Base-by-base conservation (phyloP, 2,329 filamentous ascomycete genomes). In the Cyclaneusma minus region DNA sequence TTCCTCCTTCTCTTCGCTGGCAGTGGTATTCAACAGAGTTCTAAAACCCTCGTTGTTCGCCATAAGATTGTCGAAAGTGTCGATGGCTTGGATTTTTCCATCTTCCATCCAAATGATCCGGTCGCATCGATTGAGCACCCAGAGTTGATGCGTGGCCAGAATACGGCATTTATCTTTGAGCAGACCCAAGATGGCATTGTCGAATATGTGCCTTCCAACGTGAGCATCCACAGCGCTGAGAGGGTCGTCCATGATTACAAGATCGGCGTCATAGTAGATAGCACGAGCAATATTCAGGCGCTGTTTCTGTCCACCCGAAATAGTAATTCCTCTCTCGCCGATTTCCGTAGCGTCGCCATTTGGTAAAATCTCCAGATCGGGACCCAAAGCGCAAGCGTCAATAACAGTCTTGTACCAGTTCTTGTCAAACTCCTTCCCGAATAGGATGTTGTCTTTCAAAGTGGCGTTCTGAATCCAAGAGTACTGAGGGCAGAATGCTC, bases 381-480 rank as follows among this genome's bases (percentile, higher is more conserved):
- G 69, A 27, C 77, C 63, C 7, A 95, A 59, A 2, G 87, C 84
- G 49, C 87, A 95, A 7, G 70, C 68, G 14, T 72, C 59, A 1
- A 80, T 45, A 0, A 74, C 68, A 25, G 60, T 54, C 10, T 62
- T 55, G 41, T 79, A 80, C 85, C 87, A 93, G 3, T 58, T 55
- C 31, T 63, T 63, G 27, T 92, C 63, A 53, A 77, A 68, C 0
- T 71, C 66, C 39, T 83, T 87, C 7, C 87, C 87, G 43, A 95
- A 95, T 1, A 83, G 53, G 32, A 98, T 92, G 43, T 98, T 98
- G 17, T 93, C 71, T 34, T 71, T 73, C 3, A 95, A 67, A 1
- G 77, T 81, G 0, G 83, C 65, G 43, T 95, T 95, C 46, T 95
- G 87, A 25, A 98, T 93, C 89, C 89, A 98, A 0, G 89, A 82